These are phyloP conservation scores for Orbilia brochopaga DNA, from an alignment of 2,329 filamentous ascomycete species.

Conservation along the genomic window DNA sequence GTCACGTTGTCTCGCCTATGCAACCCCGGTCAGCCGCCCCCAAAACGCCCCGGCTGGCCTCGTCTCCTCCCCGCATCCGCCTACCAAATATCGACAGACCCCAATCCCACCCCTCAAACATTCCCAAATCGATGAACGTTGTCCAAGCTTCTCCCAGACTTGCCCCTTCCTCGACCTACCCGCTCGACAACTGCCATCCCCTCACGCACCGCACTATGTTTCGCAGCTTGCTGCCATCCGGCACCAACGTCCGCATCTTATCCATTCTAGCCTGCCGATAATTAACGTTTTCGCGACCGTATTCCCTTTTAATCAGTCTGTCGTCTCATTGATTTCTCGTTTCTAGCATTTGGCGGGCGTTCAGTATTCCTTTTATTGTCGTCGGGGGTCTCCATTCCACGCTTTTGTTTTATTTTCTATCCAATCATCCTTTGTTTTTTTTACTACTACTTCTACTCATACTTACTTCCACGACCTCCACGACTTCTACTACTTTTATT, in stretches of 20 bases:
- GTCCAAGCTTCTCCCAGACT: background rate
- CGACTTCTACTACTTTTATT: background rate
- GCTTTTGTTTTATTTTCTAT: slow-evolving; percentile 10
- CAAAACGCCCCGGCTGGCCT: slow-evolving; percentile 4
- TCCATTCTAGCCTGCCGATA: slow-evolving; percentile 16
- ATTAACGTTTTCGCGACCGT: slow-evolving; percentile 3
- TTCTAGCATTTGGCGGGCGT: slow-evolving; percentile 51
- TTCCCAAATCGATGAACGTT: background rate
- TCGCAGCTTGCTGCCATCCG: background rate
- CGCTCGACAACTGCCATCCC: background rate
- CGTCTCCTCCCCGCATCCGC: slow-evolving; percentile 5
- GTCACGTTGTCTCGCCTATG: background rate
- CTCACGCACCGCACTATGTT: background rate
- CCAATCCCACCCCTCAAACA: background rate
- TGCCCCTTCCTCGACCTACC: background rate
- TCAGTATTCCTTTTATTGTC: slow-evolving; percentile 9
- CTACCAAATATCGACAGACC: slow-evolving; percentile 2
- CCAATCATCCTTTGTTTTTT: background rate
- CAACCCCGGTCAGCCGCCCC: slow-evolving; percentile 1
- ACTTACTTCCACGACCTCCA: background rate
- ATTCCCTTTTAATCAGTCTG: slow-evolving; percentile 27
- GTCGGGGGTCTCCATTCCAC: slow-evolving; percentile 15
- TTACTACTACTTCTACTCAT: slow-evolving; percentile 3
- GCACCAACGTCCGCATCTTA: background rate
- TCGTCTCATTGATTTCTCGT: slow-evolving; percentile 2